Evolutionary conservation across 805 yeast species (phyloP), one percentile per base, ranked within the genome.

Genomic region (Cephaloascus albidus): DNA sequence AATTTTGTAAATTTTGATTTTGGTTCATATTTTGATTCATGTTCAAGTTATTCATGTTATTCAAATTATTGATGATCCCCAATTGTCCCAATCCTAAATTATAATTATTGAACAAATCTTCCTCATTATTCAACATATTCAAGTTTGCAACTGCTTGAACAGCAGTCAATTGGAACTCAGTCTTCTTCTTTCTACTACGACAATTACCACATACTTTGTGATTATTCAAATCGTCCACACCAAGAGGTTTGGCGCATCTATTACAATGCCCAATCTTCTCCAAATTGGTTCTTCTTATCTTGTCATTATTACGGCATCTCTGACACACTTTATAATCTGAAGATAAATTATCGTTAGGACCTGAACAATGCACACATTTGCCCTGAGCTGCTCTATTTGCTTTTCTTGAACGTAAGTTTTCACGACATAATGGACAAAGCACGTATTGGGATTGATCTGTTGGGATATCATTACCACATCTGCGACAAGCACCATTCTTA

Each of bases 301-400:
- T 76, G 51, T 78, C 85, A 46, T 75, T 77, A 36, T 66, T 73
- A 42, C 85, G 63, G 53, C 86, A 80, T 45, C 84, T 60, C 43
- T 68, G 61, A 51, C 86, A 80, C n/a, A 80, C 85, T 51, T 78
- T 79, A 55, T 61, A 79, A 38, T 63, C 65, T 1, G 70, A 61
- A 40, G 64, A 68, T 4, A 67, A 53, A 15, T 57, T 49, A 30
- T 66, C 71, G 39, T 68, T 68, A 5, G 79, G 77, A 2, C 84
- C 83, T 1, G 78, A 65, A 44, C 86, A 80, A 50, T 80, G 85
- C 14, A 80, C 82, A 58, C 86, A 80, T 48, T 70, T 71, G 1
- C 86, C 85, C 45, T 68, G 71, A 10, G 76, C 75, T 4, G 76
- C 81, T 33, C 86, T 60, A 39, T 65, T 68, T 1, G 77, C 76